phyloP scores from a whole-genome alignment of 1,284 basidiomycete genomes.

The Inonotus hispidus region DNA sequence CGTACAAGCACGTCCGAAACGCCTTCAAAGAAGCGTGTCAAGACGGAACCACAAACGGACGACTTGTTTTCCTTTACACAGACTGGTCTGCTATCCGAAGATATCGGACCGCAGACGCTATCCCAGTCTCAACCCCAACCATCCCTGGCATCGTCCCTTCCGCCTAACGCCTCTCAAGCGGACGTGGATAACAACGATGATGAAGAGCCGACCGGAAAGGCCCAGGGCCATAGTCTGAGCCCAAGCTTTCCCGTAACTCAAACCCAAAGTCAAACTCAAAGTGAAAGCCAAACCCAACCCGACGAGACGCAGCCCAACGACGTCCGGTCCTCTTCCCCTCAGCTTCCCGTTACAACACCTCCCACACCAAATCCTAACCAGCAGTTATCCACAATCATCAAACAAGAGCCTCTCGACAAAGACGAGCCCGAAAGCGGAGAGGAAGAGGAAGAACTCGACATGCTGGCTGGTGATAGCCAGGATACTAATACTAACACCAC shows the following conservation, averaged over 20 bases:
- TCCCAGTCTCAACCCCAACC: too few relatives aligned
- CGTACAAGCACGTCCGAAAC: background rate
- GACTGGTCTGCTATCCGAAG: background rate
- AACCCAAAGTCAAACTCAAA: too few relatives aligned
- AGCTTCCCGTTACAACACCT: background rate
- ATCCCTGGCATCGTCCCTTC: too few relatives aligned
- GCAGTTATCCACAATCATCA: background rate
- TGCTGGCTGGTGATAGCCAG: conserved; percentile 5
- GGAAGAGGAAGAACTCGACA: background rate
- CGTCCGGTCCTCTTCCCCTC: background rate
- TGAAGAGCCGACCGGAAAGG: too few relatives aligned
- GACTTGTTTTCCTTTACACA: background rate
- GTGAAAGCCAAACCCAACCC: background rate
- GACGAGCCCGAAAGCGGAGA: background rate
- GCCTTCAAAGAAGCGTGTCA: conserved; percentile 2
- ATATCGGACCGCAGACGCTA: too few relatives aligned
- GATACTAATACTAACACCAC: background rate
- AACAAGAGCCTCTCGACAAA: background rate
- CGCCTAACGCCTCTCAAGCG: too few relatives aligned
- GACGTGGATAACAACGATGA: too few relatives aligned
- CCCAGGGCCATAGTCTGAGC: too few relatives aligned
- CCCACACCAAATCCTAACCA: background rate
- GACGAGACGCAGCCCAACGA: background rate
- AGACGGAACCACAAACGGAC: background rate
- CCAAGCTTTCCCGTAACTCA: too few relatives aligned